Evolutionary conservation across 1,284 basidiomycete species (phyloP).

Genomic region (Ceratobasidium sp.): DNA sequence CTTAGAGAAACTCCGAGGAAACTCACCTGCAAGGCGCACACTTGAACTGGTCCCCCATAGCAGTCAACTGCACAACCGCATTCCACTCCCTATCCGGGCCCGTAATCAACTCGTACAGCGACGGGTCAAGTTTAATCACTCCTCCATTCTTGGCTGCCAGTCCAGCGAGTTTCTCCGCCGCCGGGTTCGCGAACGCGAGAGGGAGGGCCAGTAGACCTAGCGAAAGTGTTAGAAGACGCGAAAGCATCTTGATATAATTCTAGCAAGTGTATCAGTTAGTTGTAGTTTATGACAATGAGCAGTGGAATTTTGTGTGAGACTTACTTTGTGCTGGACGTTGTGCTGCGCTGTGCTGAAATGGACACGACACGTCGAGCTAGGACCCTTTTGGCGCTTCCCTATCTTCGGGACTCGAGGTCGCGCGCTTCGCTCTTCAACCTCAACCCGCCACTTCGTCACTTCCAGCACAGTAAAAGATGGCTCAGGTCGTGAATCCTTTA

Average conservation of each 20-base stretch:
- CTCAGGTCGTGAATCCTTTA: conserved; percentile 83
- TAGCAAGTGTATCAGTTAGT: neutral
- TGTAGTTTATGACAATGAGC: neutral
- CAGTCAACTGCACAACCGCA: conserved; percentile 84
- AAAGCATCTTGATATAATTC: conserved; percentile 6
- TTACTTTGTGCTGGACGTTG: conserved; percentile 16
- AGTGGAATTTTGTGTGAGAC: neutral
- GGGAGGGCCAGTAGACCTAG: conserved; percentile 28
- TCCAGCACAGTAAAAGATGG: too few species aligned
- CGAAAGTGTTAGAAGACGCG: conserved; percentile 22
- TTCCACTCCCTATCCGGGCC: conserved; percentile 83
- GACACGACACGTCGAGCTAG: conserved; percentile 42
- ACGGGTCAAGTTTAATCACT: conserved; percentile 80
- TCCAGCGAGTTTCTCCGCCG: conserved; percentile 63
- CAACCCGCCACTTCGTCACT: too few species aligned
- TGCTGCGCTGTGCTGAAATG: conserved; percentile 34
- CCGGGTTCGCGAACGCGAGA: conserved; percentile 29
- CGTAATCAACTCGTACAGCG: conserved; percentile 79
- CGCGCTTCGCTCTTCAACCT: conserved; percentile 16
- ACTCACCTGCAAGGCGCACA: conserved; percentile 81
- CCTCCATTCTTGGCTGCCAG: conserved; percentile 76
- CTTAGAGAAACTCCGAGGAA: neutral
- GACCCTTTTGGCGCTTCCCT: conserved; percentile 41
- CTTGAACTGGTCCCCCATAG: conserved; percentile 78
- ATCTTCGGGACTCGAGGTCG: neutral